phyloP scores from a whole-genome alignment of 345 rosid species.

The Rhizophora mangle region DNA sequence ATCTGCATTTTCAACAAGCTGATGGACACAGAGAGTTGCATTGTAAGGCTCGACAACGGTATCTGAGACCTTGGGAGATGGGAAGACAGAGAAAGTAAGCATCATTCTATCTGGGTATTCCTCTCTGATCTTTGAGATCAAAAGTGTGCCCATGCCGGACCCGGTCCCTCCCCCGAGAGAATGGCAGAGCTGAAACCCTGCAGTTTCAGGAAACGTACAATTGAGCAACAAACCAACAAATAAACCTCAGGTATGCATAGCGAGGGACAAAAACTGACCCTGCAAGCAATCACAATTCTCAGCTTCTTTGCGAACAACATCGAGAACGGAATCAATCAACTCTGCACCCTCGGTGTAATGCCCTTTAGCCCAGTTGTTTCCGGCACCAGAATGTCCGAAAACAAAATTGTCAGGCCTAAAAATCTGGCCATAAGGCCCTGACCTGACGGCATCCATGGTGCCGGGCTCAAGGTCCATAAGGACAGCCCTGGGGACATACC shows the following conservation, averaged over 20 bases:
- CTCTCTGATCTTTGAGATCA: conserved; percentile 66
- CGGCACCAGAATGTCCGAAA: conserved; percentile 47
- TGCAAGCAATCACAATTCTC: conserved; percentile 46
- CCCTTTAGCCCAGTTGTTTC: conserved; percentile 51
- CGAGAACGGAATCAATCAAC: conserved; percentile 41
- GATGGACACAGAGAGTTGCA: conserved; percentile 62
- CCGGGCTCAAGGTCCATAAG: conserved; percentile 46
- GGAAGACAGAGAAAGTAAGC: conserved; percentile 69
- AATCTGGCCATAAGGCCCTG: conserved; percentile 36
- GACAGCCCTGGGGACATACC: conserved; percentile 38
- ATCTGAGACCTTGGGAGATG: conserved; percentile 73
- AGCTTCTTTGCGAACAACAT: conserved; percentile 42
- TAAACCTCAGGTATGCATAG: too few species aligned
- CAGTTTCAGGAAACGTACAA: not conserved
- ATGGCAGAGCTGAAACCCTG: conserved; percentile 66
- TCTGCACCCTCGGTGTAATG: conserved; percentile 44
- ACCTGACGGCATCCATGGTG: conserved; percentile 38
- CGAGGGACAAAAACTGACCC: conserved; percentile 12
- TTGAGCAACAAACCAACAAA: not conserved
- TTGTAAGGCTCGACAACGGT: conserved; percentile 71
- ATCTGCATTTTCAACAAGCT: conserved; percentile 64
- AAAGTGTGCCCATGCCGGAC: conserved; percentile 64
- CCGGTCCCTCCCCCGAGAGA: conserved; percentile 68
- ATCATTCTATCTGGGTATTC: conserved; percentile 74
- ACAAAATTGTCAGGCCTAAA: conserved; percentile 46